A percentile compares a stretch with the other conserved stretches of the same genome.
Evolutionary conservation across 2,329 filamentous ascomycete species (phyloP).

Genomic region (Neopestalotiopsis sp.): DNA sequence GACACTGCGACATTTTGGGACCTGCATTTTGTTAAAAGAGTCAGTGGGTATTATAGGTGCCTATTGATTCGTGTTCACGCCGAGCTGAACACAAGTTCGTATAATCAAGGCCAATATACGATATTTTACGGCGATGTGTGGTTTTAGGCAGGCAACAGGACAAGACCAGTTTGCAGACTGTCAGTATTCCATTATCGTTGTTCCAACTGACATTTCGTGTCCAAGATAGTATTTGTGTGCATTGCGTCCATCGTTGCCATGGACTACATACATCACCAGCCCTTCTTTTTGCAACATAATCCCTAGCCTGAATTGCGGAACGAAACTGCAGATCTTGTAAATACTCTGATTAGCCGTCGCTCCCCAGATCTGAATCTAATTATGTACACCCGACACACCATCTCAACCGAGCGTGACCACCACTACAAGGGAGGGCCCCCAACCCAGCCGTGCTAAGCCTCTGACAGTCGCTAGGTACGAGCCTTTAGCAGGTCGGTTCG

Average conservation of each 20-base stretch:
- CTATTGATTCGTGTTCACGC: not conserved
- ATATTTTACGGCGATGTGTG: not conserved
- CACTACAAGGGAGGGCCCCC: not conserved
- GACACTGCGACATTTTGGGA: not conserved
- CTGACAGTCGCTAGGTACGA: not conserved
- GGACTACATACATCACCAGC: not conserved
- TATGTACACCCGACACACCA: not conserved
- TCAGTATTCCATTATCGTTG: not conserved
- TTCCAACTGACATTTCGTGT: not conserved
- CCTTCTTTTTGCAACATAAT: not conserved
- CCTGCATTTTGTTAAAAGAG: not conserved
- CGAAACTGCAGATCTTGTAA: not conserved
- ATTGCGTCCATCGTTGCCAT: not conserved
- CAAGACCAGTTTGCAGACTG: not conserved
- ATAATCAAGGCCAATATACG: not conserved
- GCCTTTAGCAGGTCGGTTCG: not conserved
- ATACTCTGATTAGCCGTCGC: not conserved
- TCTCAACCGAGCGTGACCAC: not conserved
- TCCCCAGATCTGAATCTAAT: not conserved
- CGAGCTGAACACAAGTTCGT: not conserved
- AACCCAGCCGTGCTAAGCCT: conserved; percentile 5
- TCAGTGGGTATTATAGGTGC: too few species aligned
- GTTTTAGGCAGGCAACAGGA: not conserved
- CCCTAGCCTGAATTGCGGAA: not conserved
- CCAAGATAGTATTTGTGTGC: not conserved